Base-by-base conservation (phyloP, 1,139 yeast genomes). In the Sugiyamaella grinbergsii region DNA sequence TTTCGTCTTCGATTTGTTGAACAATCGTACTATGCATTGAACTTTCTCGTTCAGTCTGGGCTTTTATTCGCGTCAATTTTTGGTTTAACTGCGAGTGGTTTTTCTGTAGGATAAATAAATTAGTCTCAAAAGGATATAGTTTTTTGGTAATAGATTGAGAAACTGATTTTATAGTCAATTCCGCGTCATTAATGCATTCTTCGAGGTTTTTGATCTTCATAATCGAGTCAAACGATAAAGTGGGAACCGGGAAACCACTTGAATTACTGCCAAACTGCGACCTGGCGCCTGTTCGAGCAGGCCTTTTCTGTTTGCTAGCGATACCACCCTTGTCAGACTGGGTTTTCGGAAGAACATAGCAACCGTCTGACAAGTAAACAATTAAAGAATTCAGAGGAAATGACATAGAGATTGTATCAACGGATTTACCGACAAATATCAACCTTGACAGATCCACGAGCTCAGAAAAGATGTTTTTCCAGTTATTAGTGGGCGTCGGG, bases 151-250 rank as follows among this genome's bases (percentile, higher is more conserved):
- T 43, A 13, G 56, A 53, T 6, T 23, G 32, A 8, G 47, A 24
- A n/a, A 65, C 56, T 6, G 41, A 42, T 15, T 36, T 42, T n/a
- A 67, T 70, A 2, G 72, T 64, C 5, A 39, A 46, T 42, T 60
- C 59, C 28, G 69, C 58, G 53, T 77, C 80, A 22, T 64, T 66
- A 6, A 75, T 67, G 50, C 78, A 74, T 19, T 69, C 62, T 41
- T 75, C 72, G 7, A 75, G 60, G 32, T 76, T 75, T 54, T 73
- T 73, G 50, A 78, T 54, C 50, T 75, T 77, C 74, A 77, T 73
- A 4, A 76, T 67, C 20, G 70, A 70, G 51, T 76, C 78, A 54
- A 68, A 76, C 0, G 76, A 65, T 42, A 70, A 62, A 18, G 57
- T 52, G 11, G 50, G 32, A 20, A 49, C 53, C 26, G 60, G 42